Conservation (phyloP, 2,329 filamentous ascomycete species). For the Dactylellina drechsleri region DNA sequence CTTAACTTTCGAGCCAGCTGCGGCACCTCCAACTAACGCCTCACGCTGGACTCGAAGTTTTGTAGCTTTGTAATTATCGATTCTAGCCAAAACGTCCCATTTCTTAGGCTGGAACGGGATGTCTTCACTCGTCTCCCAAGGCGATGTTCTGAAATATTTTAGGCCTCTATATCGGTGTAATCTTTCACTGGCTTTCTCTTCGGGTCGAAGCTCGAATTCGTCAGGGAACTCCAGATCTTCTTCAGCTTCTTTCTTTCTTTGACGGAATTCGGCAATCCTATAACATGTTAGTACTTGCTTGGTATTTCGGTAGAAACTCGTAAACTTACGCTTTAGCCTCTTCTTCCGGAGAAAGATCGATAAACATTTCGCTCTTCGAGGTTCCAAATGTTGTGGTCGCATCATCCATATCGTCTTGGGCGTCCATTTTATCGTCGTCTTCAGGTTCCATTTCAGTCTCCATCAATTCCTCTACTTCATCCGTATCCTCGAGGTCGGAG, state of each 20-base stretch:
- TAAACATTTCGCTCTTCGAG: conserved; percentile 89
- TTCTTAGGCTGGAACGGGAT: conserved; percentile 86
- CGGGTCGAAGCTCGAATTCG: conserved; percentile 91
- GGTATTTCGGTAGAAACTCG: not conserved
- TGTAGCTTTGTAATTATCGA: conserved; percentile 88
- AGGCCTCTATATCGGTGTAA: conserved; percentile 87
- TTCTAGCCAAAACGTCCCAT: conserved; percentile 84
- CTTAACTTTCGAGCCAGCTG: conserved; percentile 82
- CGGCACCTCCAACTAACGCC: conserved; percentile 86
- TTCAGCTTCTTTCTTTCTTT: conserved; percentile 80
- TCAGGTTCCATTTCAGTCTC: conserved; percentile 55
- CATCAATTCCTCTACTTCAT: conserved; percentile 69
- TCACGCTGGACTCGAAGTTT: conserved; percentile 81
- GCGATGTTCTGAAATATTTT: conserved; percentile 87
- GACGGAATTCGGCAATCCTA: conserved; percentile 78
- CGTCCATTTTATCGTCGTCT: conserved; percentile 65
- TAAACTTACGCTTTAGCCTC: conserved; percentile 65
- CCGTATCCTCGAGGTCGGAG: conserved; percentile 79
- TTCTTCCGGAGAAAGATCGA: conserved; percentile 81
- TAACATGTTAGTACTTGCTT: not conserved
- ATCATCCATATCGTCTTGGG: conserved; percentile 69
- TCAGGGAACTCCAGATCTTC: conserved; percentile 97
- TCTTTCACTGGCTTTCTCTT: conserved; percentile 85
- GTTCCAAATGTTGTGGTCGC: conserved; percentile 74
- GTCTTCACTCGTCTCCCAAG: conserved; percentile 91